phyloP scores from a whole-genome alignment of 1,284 basidiomycete species.

The Rhodotorula sp. region DNA sequence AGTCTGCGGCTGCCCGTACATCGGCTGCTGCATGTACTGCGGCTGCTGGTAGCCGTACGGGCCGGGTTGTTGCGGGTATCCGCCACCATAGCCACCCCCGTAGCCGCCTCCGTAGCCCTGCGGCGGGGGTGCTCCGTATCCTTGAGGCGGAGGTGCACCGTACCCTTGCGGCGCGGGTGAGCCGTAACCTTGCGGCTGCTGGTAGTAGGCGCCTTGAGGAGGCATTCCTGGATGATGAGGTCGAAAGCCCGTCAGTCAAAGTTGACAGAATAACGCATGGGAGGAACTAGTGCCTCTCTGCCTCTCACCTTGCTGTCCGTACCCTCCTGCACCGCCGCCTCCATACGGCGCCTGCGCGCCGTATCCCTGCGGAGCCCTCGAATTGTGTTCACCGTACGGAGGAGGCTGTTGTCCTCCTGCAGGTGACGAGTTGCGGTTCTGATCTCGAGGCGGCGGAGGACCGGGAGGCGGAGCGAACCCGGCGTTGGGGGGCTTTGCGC shows the following conservation, averaged over 20 bases:
- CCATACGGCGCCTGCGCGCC: not conserved
- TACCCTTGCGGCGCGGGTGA: constrained; percentile 5
- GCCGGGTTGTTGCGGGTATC: not conserved
- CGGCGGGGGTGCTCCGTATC: not conserved
- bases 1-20: constrained; percentile 9
- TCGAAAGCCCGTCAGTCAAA: too few relatives aligned
- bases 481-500: not conserved
- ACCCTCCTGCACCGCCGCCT: not conserved
- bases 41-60: constrained; percentile 6
- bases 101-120: constrained; percentile 5
- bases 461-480: constrained; percentile 26
- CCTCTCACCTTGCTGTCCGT: not conserved
- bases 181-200: not conserved
- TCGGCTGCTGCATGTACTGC: constrained; percentile 18
- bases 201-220: not conserved
- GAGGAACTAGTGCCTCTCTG: too few relatives aligned
- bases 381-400: not conserved
- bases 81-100: not conserved
- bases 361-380: not conserved
- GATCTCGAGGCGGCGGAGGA: constrained; percentile 15
- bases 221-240: too few relatives aligned
- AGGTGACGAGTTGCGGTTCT: not conserved
- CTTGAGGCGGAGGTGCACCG: not conserved
- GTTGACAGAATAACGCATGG: too few relatives aligned
- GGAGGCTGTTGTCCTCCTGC: not conserved